Conservation (phyloP, 148 eudicot genomes). For the Fagopyrum esculentum region DNA sequence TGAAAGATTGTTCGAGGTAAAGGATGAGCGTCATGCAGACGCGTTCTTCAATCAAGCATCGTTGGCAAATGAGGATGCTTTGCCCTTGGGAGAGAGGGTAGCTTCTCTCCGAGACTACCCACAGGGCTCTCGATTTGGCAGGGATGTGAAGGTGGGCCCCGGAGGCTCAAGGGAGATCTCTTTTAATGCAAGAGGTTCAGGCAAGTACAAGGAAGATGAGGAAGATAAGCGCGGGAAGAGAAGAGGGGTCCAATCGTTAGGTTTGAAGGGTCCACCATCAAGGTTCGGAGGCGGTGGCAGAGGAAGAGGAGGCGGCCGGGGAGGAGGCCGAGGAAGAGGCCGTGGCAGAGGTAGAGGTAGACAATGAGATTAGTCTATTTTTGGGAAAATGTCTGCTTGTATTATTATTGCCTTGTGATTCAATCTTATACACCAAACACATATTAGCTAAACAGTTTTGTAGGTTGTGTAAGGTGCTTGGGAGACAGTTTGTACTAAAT, state of each 20-base stretch:
- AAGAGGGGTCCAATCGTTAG: constrained; percentile 73
- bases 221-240: constrained; percentile 50
- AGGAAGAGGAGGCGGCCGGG: constrained; percentile 32
- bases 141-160: constrained; percentile 53
- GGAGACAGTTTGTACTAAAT: no score
- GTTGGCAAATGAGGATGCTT: constrained; percentile 71
- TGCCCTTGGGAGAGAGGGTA: constrained; percentile 69
- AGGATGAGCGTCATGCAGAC: constrained; percentile 90
- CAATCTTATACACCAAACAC: neutral
- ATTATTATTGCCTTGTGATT: no score
- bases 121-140: constrained; percentile 22
- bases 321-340: constrained; percentile 16
- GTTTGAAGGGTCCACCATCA: constrained; percentile 43
- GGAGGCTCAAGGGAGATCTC: constrained; percentile 93
- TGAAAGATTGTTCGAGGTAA: constrained; percentile 73
- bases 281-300: constrained; percentile 34
- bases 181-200: constrained; percentile 52
- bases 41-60: constrained; percentile 55
- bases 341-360: constrained; percentile 44
- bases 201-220: constrained; percentile 63
- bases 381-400: no score
- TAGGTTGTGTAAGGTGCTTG: no score
- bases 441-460: no score
- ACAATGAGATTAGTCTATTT: constrained; percentile 12
- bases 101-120: constrained; percentile 36